Evolutionary conservation across 2,329 filamentous ascomycete species (phyloP).

Genomic region (Pyricularia sp.): DNA sequence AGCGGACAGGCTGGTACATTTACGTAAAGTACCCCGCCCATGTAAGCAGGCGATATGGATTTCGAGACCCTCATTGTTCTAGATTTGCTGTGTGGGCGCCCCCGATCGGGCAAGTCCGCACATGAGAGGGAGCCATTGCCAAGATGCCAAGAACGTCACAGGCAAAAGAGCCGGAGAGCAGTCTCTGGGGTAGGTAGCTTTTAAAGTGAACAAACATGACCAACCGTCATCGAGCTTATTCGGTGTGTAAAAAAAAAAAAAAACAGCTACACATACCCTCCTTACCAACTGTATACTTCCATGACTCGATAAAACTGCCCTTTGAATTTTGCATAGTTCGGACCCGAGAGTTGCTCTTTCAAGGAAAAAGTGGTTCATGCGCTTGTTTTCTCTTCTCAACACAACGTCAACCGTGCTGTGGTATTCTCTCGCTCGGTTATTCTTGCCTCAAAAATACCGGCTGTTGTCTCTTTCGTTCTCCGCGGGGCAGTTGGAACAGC

Average conservation of each 20-base stretch:
- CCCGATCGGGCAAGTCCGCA: neutral
- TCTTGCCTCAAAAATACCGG: neutral
- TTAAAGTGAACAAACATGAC: neutral
- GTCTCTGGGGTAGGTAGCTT: neutral
- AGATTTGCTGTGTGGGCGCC: too few relatives aligned
- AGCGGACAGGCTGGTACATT: too few relatives aligned
- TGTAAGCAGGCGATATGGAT: too few relatives aligned
- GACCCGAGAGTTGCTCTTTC: neutral
- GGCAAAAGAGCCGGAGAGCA: neutral
- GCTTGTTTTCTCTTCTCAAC: neutral
- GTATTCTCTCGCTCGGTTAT: neutral
- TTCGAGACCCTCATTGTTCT: too few relatives aligned
- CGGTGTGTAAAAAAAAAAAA: too few relatives aligned
- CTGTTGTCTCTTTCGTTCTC: neutral
- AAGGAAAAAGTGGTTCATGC: neutral
- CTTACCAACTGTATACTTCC: neutral
- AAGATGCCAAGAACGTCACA: neutral
- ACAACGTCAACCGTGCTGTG: neutral
- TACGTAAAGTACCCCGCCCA: too few relatives aligned
- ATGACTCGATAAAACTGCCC: neutral
- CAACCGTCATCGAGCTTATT: neutral
- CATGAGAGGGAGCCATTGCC: neutral
- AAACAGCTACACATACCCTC: too few relatives aligned
- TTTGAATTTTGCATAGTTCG: neutral
- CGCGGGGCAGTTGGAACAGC: neutral